Percentiles rank a stretch among this genome's conserved stretches.
Evolutionary conservation across 202 grass and related monocot species (phyloP).

Genomic region (Zizania palustris): DNA sequence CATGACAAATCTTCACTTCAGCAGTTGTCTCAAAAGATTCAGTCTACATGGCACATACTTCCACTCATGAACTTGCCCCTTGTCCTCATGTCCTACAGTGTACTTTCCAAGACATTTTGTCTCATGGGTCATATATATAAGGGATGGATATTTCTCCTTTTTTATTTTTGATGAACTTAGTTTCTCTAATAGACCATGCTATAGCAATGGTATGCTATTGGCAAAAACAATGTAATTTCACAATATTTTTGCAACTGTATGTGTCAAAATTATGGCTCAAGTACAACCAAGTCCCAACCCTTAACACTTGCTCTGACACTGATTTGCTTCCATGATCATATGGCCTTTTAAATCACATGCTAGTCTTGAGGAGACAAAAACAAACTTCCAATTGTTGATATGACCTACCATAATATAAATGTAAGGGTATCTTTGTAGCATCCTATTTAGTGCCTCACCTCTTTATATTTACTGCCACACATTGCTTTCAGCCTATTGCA

Average conservation of each 20-base stretch:
- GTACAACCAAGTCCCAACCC: background rate
- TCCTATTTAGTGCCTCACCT: slow-evolving; percentile 12
- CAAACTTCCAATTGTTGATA: background rate
- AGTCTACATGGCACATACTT: slow-evolving; percentile 4
- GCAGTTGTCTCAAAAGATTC: slow-evolving; percentile 22
- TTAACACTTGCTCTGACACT: background rate
- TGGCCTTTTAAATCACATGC: background rate
- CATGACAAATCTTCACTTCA: slow-evolving; percentile 22
- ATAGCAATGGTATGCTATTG: background rate
- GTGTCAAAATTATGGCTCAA: background rate
- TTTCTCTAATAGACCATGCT: background rate
- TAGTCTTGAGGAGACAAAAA: background rate
- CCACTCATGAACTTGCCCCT: background rate
- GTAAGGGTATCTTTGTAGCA: background rate
- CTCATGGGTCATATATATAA: background rate
- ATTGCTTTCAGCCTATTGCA: background rate
- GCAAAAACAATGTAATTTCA: background rate
- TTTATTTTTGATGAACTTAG: background rate
- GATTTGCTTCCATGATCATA: background rate
- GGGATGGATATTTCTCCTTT: background rate
- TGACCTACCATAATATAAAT: background rate
- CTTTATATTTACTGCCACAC: background rate
- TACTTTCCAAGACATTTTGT: background rate
- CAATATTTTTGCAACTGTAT: background rate
- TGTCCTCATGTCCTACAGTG: background rate